Evolutionary conservation across 108 stramenopile genomes (phyloP), one percentile per base, ranked within the genome.

Genomic region (Fistulifera pelliculosa): DNA sequence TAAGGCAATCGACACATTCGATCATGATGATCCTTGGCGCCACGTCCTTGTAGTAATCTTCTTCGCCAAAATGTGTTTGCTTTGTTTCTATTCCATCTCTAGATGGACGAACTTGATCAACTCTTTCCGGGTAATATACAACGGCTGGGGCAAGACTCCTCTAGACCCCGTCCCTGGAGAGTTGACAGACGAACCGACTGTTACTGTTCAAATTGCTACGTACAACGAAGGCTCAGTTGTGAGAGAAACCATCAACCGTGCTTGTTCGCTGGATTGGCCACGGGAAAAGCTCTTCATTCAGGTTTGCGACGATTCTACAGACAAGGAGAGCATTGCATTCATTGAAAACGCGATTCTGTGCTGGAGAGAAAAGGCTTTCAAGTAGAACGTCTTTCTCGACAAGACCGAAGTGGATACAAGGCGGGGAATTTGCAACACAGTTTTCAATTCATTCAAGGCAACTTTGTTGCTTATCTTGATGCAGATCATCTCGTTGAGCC

Each of bases 181-280:
- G 8, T 35, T 6, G 6, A 8, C 31, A 8, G 31, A 35, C 6
- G 31, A 35, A 35, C 66, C 66, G 19, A 25, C 28, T 19, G 66
- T 68, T 14, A 68, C 66, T 8, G 45, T 68, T 24, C 66, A 68
- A 49, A 68, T 68, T 28, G 60, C 38, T 49, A 21, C 18, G 18
- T 68, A 58, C 60, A 68, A 68, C 22, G 66, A 68, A 54, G 60
- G 42, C 23, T 24, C 44, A n/a, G 66, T 68, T n/a, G 49, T 61
- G 26, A 41, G 38, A 47, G 60, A 43, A 8, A 68, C 66, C 38
- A 68, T 68, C 23, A 45, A 41, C 26, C 28, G 52, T 1, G 60
- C 61, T 0, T 61, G 66, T 24, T 6, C 25, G 11, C 31, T 68
- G 0, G 61, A 68, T 24, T 68, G 66, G 66, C 66, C 66, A 0